These are phyloP conservation scores for Colletotrichum karsti DNA, from an alignment of 2,329 filamentous ascomycete species.

Conservation along the genomic window DNA sequence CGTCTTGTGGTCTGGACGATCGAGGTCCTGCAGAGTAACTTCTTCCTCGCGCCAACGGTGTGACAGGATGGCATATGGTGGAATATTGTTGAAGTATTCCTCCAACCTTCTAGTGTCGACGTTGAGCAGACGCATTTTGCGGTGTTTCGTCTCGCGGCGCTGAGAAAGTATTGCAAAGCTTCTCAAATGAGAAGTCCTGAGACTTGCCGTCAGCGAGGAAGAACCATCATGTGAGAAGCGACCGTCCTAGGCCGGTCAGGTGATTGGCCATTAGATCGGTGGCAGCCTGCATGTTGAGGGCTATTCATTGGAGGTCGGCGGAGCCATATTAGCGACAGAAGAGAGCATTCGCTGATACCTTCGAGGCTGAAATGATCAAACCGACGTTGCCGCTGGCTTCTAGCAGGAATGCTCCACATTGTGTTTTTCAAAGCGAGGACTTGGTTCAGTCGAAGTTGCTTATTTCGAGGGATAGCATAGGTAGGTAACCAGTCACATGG, in stretches of 20 bases:
- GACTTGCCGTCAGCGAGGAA: no score
- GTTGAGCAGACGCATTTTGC: conserved; percentile 38
- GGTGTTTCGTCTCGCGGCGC: no score
- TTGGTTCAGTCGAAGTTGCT: not conserved
- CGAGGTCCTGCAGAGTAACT: conserved; percentile 37
- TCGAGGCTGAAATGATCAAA: no score
- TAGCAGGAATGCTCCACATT: no score
- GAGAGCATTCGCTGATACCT: no score
- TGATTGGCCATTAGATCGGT: not conserved
- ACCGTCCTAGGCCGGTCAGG: not conserved
- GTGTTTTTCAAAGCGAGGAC: not conserved
- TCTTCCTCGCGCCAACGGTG: conserved; percentile 44
- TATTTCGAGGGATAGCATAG: not conserved
- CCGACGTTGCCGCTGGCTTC: no score
- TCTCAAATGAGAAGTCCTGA: no score
- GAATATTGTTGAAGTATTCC: conserved; percentile 30
- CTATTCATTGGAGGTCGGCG: not conserved
- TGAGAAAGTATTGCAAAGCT: no score
- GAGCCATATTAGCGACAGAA: no score
- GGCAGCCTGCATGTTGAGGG: not conserved
- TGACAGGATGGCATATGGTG: conserved; percentile 43
- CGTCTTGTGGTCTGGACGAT: not conserved
- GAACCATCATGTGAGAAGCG: not conserved
- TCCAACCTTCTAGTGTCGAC: conserved; percentile 31
- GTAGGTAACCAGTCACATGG: conserved; percentile 15